Evolutionary conservation across 2,329 filamentous ascomycete genomes (phyloP).

Genomic region (Alternaria longipes): DNA sequence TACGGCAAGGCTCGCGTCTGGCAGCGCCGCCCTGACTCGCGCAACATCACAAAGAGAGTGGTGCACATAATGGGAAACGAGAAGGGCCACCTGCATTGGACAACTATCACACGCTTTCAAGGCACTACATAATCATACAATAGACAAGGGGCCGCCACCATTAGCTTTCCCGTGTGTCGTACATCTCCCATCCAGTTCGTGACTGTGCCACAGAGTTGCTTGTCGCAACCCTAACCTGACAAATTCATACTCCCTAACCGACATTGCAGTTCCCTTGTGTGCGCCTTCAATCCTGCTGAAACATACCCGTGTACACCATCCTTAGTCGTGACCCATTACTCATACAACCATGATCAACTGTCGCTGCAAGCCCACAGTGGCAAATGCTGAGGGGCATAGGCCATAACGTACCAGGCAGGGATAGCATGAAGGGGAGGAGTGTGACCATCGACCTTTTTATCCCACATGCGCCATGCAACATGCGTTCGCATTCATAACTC

Average conservation of each 20-base stretch:
- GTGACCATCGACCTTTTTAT: constrained; percentile 36
- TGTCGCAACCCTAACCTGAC: constrained; percentile 8
- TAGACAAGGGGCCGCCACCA: constrained; percentile 44
- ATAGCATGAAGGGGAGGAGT: constrained; percentile 39
- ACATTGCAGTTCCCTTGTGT: constrained; percentile 4
- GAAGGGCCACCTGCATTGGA: constrained; percentile 38
- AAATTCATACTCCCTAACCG: constrained; percentile 6
- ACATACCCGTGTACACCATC: constrained; percentile 17
- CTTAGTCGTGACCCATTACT: constrained; percentile 40
- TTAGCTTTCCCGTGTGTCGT: constrained; percentile 27
- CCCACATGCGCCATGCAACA: constrained; percentile 45
- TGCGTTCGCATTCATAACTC: constrained; percentile 25
- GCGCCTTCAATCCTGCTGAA: constrained; percentile 2
- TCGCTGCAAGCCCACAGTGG: constrained; percentile 15
- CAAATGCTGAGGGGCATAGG: constrained; percentile 7
- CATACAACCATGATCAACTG: constrained; percentile 37
- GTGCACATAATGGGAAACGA: constrained; percentile 16
- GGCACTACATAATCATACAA: constrained; percentile 52
- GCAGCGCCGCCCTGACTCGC: constrained; percentile 17
- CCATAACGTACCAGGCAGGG: constrained; percentile 12
- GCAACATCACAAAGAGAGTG: constrained; percentile 10
- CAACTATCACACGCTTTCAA: constrained; percentile 38
- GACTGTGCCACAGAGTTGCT: constrained; percentile 16
- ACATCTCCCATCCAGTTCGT: constrained; percentile 19
- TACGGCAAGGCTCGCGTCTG: constrained; percentile 8